Evolutionary conservation across 805 yeast genomes (phyloP).

Genomic region (Candida stauntonica): DNA sequence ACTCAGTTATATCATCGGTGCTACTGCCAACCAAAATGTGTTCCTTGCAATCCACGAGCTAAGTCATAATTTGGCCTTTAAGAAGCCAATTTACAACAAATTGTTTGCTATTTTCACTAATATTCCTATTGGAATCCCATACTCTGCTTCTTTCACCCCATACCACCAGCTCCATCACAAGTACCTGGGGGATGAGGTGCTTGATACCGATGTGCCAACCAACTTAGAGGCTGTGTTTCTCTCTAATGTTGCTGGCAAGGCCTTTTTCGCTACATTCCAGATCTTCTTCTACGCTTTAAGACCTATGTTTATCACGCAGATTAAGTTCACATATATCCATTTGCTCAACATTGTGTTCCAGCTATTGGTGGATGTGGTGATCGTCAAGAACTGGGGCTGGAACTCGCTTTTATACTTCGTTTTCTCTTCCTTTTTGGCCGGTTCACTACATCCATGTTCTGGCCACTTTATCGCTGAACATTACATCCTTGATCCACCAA

Average conservation of each 20-base stretch:
- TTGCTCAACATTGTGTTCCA: conserved; percentile 59
- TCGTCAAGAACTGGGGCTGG: conserved; percentile 60
- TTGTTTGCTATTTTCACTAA: conserved; percentile 73
- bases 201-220: conserved; percentile 89
- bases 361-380: conserved; percentile 48
- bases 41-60: conserved; percentile 88
- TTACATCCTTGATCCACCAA: conserved; percentile 63
- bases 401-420: conserved; percentile 63
- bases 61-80: conserved; percentile 80
- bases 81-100: conserved; percentile 71
- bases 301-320: conserved; percentile 79
- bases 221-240: conserved; percentile 66
- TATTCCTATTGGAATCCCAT: conserved; percentile 86
- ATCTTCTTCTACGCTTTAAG: conserved; percentile 84
- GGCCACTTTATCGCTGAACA: conserved; percentile 97
- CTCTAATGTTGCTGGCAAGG: conserved; percentile 78
- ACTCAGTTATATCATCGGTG: conserved; percentile 77
- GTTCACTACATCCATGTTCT: conserved; percentile 89
- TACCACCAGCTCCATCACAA: conserved; percentile 91
- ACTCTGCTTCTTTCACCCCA: conserved; percentile 80
- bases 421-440: conserved; percentile 79
- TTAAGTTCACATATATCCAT: conserved; percentile 73
- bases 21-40: conserved; percentile 77
- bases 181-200: conserved; percentile 76
- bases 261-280: conserved; percentile 87